Evolutionary conservation across 257 asterid genomes (phyloP), one percentile per base, ranked within the genome.

Genomic region (Ilex asprella): DNA sequence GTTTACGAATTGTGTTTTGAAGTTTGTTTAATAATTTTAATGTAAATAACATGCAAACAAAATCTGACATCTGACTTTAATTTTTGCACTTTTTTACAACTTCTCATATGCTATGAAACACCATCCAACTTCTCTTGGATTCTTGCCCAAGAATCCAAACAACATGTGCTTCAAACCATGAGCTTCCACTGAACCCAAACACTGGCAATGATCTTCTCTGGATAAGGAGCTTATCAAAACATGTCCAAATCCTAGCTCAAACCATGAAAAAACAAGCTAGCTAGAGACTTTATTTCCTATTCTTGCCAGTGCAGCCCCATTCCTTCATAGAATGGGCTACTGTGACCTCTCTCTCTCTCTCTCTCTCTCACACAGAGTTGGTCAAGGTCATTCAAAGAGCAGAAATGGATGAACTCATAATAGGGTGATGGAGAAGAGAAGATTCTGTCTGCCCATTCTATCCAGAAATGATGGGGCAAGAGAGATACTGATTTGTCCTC

Each of bases 391-490:
- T 8, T 8, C 41, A 35, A 35, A 35, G 41, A 8, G 41, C 2
- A 3, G 41, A 35, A 35, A 35, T 35, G 8, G 8, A 3, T 35
- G 41, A 35, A 35, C 41, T 35, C 41, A 35, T 35, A 8, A 35
- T 35, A 35, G 41, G 41, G 8, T 35, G 41, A 35, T 35, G 8
- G 41, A 35, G 41, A 35, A 35, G 41, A 35, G 41, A 35, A 35
- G 8, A 4, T 35, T 2, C 41, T 3, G 27, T 21, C 41, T 61
- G 59, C 53, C 43, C 60, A 82, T 76, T 79, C 82, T 82, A 81
- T 83, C 87, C 81, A 74, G 30, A 71, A 56, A 64, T 86, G 52
- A 86, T 83, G 90, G 95, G 82, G 55, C 59, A 68, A 55, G 65
- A 75, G 79, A 77, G 73, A 75, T 79, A 79, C 39, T 65, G 71